Conservation (phyloP, 305 asterid genomes). For the Andrographis paniculata region DNA sequence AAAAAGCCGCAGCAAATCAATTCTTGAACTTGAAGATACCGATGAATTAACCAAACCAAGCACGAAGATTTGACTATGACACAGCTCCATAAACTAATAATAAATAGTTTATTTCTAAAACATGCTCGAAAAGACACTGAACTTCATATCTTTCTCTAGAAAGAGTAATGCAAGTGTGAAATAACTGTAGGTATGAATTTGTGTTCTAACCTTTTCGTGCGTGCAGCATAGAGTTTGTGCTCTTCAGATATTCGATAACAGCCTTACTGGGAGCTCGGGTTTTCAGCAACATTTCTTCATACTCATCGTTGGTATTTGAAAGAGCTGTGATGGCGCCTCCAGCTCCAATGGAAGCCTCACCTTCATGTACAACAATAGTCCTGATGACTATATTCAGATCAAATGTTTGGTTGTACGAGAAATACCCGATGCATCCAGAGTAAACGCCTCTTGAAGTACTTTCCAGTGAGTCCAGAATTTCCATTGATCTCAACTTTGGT, state of each 20-base stretch:
- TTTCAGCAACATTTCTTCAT: conserved; percentile 87
- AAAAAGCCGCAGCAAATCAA: too few species aligned
- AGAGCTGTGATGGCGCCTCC: conserved; percentile 97
- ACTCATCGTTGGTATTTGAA: conserved; percentile 73
- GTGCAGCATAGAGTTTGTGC: too few species aligned
- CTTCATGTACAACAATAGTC: conserved; percentile 59
- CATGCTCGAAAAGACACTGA: too few species aligned
- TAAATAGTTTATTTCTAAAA: too few species aligned
- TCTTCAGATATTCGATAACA: conserved; percentile 32
- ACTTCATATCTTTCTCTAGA: too few species aligned
- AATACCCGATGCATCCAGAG: conserved; percentile 97
- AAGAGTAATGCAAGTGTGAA: too few species aligned
- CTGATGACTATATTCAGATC: conserved; percentile 92
- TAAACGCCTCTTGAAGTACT: conserved; percentile 81
- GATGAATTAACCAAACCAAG: too few species aligned
- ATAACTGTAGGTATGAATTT: too few species aligned
- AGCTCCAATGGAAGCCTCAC: conserved; percentile 81
- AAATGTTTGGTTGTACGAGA: conserved; percentile 89
- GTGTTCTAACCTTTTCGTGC: too few species aligned
- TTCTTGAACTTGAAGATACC: too few species aligned
- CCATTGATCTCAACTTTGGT: conserved; percentile 92
- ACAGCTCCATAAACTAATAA: too few species aligned
- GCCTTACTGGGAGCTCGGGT: conserved; percentile 70
- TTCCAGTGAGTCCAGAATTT: conserved; percentile 82
- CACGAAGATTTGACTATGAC: too few species aligned